Evolutionary conservation across 2,329 filamentous ascomycete genomes (phyloP), one percentile per base, ranked within the genome.

Genomic region (Microdochium nivale): DNA sequence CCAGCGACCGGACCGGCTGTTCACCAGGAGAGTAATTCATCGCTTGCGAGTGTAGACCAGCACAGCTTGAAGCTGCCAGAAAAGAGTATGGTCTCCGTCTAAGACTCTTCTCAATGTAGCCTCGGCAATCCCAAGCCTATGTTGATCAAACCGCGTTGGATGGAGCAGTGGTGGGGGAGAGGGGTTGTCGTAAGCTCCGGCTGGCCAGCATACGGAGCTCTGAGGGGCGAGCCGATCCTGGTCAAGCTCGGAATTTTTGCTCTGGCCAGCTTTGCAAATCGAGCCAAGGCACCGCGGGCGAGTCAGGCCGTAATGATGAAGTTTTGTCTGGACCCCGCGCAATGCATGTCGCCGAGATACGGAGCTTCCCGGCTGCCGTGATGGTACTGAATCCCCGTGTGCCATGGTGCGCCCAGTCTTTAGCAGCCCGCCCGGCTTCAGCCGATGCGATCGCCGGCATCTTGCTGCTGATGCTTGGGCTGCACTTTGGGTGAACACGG

Each of bases 61-160:
- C n/a, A n/a, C n/a, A n/a, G n/a, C n/a, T n/a, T n/a, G n/a, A n/a
- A n/a, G n/a, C n/a, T n/a, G n/a, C n/a, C n/a, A n/a, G n/a, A n/a
- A n/a, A n/a, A n/a, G n/a, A n/a, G n/a, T n/a, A n/a, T n/a, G n/a
- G n/a, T n/a, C n/a, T n/a, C n/a, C n/a, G n/a, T n/a, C n/a, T n/a
- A n/a, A n/a, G n/a, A n/a, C n/a, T n/a, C n/a, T n/a, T n/a, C n/a
- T n/a, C n/a, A n/a, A n/a, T n/a, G n/a, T 11, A 11, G 11, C 11
- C 27, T 30, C 33, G 33, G n/a, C 33, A 16, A 19, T 37, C 16
- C 13, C 11, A 19, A 14, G 11, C 7, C 33, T 16, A 19, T 37
- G 70, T 76, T 73, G 60, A 54, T 58, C n/a, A 55, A 62, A 48
- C 57, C 55, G 59, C 46, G 50, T 55, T 51, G 49, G 48, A 52